Percentiles rank a stretch among this genome's conserved stretches.
Evolutionary conservation across 2,329 filamentous ascomycete genomes (phyloP).

Genomic region (Fusarium liriodendri): DNA sequence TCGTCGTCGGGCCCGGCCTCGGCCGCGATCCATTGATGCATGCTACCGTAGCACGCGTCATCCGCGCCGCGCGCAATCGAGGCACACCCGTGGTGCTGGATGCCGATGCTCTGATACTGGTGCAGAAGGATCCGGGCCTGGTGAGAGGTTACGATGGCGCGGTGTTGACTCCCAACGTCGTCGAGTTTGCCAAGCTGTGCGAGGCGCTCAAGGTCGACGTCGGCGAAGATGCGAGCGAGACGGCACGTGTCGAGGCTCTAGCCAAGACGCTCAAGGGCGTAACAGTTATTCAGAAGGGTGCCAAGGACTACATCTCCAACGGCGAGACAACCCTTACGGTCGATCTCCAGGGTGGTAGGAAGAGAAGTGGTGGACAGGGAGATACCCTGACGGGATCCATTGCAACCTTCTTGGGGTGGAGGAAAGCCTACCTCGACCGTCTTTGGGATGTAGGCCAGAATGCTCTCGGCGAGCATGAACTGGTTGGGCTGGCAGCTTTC

Average conservation of each 20-base stretch:
- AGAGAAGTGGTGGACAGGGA: conserved; percentile 93
- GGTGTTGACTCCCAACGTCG: conserved; percentile 93
- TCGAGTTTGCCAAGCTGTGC: conserved; percentile 88
- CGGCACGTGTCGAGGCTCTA: conserved; percentile 70
- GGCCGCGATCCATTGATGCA: conserved; percentile 93
- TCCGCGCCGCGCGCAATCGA: conserved; percentile 79
- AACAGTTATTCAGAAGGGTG: conserved; percentile 91
- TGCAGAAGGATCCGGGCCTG: conserved; percentile 79
- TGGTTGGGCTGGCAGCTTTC: conserved; percentile 84
- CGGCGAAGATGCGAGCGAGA: conserved; percentile 49
- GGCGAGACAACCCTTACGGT: conserved; percentile 79
- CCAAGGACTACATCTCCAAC: conserved; percentile 84
- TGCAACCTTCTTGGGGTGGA: conserved; percentile 89
- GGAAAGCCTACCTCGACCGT: conserved; percentile 84
- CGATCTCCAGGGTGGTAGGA: conserved; percentile 83
- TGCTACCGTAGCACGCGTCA: conserved; percentile 81
- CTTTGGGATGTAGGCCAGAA: conserved; percentile 74
- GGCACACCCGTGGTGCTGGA: conserved; percentile 88
- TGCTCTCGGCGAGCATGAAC: conserved; percentile 62
- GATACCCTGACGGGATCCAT: conserved; percentile 93
- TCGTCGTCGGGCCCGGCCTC: conserved; percentile 92
- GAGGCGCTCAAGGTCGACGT: conserved; percentile 78
- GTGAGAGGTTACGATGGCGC: conserved; percentile 85
- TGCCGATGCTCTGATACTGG: conserved; percentile 86
- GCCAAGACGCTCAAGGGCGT: conserved; percentile 85